Percentiles rank a stretch among this genome's conserved stretches.
phyloP scores from a whole-genome alignment of 2,329 filamentous ascomycete genomes.

The Scedosporium boydii region DNA sequence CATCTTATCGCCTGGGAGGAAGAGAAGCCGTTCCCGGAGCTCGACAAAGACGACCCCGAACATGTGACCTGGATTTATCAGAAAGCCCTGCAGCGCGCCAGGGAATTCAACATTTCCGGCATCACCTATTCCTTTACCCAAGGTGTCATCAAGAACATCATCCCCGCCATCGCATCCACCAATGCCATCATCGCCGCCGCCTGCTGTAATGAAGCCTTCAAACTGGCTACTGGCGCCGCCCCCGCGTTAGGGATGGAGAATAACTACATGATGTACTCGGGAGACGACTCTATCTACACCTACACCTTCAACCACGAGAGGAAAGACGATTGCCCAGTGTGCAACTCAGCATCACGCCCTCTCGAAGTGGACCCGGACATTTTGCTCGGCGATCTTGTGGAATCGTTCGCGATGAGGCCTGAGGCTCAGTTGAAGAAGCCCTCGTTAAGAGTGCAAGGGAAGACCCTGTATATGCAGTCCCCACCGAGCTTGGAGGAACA shows the following conservation, averaged over 20 bases:
- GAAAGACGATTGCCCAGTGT: conserved; percentile 92
- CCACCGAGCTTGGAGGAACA: conserved; percentile 75
- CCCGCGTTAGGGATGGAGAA: conserved; percentile 68
- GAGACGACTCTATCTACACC: conserved; percentile 90
- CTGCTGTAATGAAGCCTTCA: conserved; percentile 95
- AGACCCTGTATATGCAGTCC: conserved; percentile 82
- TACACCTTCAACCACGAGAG: conserved; percentile 94
- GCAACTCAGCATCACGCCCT: conserved; percentile 71
- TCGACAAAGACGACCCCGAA: conserved; percentile 93
- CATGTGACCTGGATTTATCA: conserved; percentile 96
- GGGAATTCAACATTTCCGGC: conserved; percentile 82
- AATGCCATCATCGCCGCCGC: conserved; percentile 94
- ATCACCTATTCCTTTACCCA: conserved; percentile 95
- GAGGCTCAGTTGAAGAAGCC: conserved; percentile 93
- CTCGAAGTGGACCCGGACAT: conserved; percentile 59
- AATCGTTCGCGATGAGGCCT: conserved; percentile 70
- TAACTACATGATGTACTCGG: conserved; percentile 99
- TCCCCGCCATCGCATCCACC: conserved; percentile 93
- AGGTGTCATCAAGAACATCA: conserved; percentile 98
- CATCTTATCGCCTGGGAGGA: conserved; percentile 96
- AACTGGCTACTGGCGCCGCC: conserved; percentile 76
- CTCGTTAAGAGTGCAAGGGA: conserved; percentile 67
- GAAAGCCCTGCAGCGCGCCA: conserved; percentile 69
- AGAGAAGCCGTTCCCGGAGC: conserved; percentile 68
- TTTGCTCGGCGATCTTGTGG: conserved; percentile 77